phyloP scores from a whole-genome alignment of 352 stramenopile genomes.

The Globisporangium recalcitrans region DNA sequence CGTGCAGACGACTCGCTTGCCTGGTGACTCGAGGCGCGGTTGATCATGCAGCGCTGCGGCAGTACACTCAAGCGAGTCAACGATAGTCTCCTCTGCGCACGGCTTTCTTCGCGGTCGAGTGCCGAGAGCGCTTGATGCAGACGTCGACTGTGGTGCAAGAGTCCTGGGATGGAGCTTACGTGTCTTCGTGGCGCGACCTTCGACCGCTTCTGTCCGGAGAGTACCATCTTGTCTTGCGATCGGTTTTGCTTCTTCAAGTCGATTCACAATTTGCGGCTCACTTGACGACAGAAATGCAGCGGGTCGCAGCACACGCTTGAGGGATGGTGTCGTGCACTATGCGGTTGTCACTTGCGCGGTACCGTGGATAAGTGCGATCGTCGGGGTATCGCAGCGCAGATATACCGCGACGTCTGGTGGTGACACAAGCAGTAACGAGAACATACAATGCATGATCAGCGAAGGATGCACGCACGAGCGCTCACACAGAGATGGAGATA shows the following conservation, averaged over 20 bases:
- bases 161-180: constrained; percentile 23
- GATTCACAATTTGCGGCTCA: background rate
- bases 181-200: constrained; percentile 38
- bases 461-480: background rate
- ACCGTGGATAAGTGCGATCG: background rate
- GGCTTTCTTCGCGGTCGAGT: constrained; percentile 37
- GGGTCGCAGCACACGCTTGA: background rate
- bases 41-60: constrained; percentile 15
- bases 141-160: constrained; percentile 33
- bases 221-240: constrained; percentile 6
- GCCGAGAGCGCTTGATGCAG: constrained; percentile 27
- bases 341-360: background rate
- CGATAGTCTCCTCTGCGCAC: constrained; percentile 17
- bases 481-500: background rate
- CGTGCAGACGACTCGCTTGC: background rate
- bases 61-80: constrained; percentile 10
- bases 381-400: background rate
- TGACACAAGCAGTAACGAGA: background rate
- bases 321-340: background rate
- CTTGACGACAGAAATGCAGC: background rate
- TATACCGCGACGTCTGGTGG: background rate
- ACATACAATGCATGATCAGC: background rate
- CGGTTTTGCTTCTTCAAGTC: background rate
- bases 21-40: background rate
- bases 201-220: constrained; percentile 24